Percentiles rank a stretch among this genome's conserved stretches.
These are phyloP conservation scores for Zoysia pacifica DNA, from an alignment of 176 grass and related monocot genomes.

Conservation along the genomic window DNA sequence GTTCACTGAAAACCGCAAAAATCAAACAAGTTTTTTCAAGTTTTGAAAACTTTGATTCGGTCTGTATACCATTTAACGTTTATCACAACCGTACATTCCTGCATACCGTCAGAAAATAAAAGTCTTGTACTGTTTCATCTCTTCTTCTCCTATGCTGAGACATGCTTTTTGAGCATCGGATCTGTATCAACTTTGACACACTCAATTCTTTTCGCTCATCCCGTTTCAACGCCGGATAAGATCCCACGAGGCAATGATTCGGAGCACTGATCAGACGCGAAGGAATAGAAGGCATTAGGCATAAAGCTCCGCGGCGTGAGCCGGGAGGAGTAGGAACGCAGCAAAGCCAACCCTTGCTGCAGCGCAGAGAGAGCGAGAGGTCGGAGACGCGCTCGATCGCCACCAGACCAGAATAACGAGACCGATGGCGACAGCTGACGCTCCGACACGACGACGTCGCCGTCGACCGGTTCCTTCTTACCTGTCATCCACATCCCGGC, in stretches of 20 bases:
- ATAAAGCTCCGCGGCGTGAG: neutral
- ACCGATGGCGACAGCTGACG: neutral
- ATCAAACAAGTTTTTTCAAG: no score
- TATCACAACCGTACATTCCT: no score
- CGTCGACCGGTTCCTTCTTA: neutral
- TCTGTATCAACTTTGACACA: no score
- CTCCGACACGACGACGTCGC: slow-evolving; percentile 26
- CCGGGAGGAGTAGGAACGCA: slow-evolving; percentile 29
- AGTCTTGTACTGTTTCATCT: no score
- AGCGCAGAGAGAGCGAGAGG: no score
- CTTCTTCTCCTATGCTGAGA: no score
- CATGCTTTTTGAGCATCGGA: no score
- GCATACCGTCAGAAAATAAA: no score
- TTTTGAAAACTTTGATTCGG: no score
- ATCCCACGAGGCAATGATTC: slow-evolving; percentile 22
- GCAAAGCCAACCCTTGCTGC: neutral
- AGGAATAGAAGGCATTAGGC: neutral
- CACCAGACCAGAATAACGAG: slow-evolving; percentile 12
- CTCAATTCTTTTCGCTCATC: neutral
- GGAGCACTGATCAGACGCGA: neutral
- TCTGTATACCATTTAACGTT: no score
- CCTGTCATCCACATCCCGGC: neutral
- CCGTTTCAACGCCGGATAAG: neutral
- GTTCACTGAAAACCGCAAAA: no score
- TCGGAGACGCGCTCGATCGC: no score